These are phyloP conservation scores for Fusarium sp. DNA, from an alignment of 2,329 filamentous ascomycete species.

Conservation along the genomic window DNA sequence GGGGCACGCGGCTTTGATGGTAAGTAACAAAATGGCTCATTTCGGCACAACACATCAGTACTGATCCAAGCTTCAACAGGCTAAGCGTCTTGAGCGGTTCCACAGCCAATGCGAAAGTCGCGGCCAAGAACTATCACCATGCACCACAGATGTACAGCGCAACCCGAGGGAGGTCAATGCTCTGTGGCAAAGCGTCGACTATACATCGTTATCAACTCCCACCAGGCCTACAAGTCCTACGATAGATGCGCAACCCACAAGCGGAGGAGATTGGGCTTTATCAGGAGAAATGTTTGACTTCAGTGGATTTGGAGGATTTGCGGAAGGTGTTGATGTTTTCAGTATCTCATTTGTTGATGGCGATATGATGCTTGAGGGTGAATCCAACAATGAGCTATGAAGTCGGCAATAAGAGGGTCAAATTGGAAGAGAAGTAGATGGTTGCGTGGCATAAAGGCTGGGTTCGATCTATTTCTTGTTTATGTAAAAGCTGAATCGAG, in stretches of 20 bases:
- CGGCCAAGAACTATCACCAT: constrained; percentile 16
- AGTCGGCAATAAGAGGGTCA: too few relatives aligned
- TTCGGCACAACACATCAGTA: accelerated
- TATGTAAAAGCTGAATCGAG: background rate
- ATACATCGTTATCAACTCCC: constrained; percentile 18
- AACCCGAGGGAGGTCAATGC: constrained; percentile 18
- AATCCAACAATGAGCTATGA: background rate
- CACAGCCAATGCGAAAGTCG: constrained; percentile 14
- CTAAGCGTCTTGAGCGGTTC: constrained; percentile 18
- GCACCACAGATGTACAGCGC: constrained; percentile 2
- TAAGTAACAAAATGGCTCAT: background rate
- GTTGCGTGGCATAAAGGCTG: too few relatives aligned
- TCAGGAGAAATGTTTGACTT: constrained; percentile 25
- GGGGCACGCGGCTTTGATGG: constrained; percentile 23
- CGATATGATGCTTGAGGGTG: constrained; percentile 10
- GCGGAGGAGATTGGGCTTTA: constrained; percentile 5
- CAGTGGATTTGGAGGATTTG: constrained; percentile 18
- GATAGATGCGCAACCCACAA: background rate
- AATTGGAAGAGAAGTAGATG: too few relatives aligned
- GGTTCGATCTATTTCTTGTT: background rate
- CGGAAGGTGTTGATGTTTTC: constrained; percentile 21
- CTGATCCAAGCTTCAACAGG: background rate
- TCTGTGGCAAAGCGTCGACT: constrained; percentile 26
- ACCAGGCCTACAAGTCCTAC: constrained; percentile 19
- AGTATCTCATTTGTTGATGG: constrained; percentile 28